Evolutionary conservation across 805 yeast species (phyloP), one percentile per base, ranked within the genome.

Genomic region (Kodamaea neixiangensis): DNA sequence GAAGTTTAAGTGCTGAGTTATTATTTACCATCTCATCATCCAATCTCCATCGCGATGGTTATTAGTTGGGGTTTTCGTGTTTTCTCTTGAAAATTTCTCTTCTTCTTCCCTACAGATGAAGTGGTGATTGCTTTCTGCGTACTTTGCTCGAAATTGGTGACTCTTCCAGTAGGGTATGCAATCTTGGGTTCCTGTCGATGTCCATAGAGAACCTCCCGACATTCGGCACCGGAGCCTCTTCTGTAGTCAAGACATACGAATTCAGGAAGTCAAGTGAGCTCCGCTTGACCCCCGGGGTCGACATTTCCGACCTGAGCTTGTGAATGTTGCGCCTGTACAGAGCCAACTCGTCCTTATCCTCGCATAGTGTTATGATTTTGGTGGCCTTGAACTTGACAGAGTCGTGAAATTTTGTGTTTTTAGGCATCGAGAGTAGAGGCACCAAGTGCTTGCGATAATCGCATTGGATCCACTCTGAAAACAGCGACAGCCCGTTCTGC

Each of bases 401-500:
- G 11, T 61, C 59, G 2, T 68, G 51, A 46, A 54, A 61, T 49
- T 55, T 56, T 20, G 43, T 21, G 15, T 55, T 55, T 29, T 50
- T 38, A 9, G 51, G 49, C 5, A 59, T 44, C 21, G 47, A 25
- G 37, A 49, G 50, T 17, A 65, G 48, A 5, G 70, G 69, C 34
- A 43, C 47, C 3, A 66, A 53, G 20, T 56, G 43, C 2, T 11
- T 41, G 7, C 22, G 37, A 45, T 52, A 60, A 22, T 54, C 50
- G 5, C 20, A 9, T 17, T 49, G 43, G n/a, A 75, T 56, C 83
- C 86, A 82, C 4, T 64, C 54, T 10, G 77, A 67, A 60, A 81
- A 82, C 14, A 71, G 78, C 21, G 60, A 62, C 0, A 86, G 79
- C 0, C 87, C 87, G 35, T 80, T 77, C 51, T 81, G 77, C 15